These are phyloP conservation scores for Salvia sclarea DNA, from an alignment of 305 asterid genomes.

Conservation along the genomic window DNA sequence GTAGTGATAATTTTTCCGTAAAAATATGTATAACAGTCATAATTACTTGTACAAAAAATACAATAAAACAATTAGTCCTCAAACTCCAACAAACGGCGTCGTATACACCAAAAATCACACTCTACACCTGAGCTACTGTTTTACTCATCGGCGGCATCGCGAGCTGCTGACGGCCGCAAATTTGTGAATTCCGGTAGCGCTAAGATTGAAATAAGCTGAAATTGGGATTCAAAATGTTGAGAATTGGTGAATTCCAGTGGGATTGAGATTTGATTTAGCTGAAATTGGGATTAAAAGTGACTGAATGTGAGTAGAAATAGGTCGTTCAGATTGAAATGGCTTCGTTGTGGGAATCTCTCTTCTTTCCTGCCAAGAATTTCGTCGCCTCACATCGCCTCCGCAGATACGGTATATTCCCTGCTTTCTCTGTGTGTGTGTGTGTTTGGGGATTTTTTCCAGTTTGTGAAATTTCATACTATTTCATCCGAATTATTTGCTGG, in stretches of 20 bases:
- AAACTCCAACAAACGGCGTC: background rate
- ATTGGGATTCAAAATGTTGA: background rate
- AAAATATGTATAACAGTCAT: no score
- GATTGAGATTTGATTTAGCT: conserved; percentile 1
- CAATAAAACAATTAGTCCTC: no score
- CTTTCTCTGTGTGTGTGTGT: background rate
- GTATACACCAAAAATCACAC: background rate
- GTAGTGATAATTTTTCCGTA: no score
- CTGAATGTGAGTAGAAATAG: background rate
- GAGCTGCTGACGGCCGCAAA: background rate
- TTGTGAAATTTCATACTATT: background rate
- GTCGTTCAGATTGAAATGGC: conserved; percentile 36
- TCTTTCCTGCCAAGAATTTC: conserved; percentile 43
- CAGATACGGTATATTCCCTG: conserved; percentile 45
- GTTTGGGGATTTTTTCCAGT: background rate
- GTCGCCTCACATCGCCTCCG: conserved; percentile 46
- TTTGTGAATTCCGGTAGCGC: background rate
- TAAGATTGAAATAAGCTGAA: background rate
- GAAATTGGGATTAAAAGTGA: background rate
- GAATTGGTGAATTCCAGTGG: conserved; percentile 10
- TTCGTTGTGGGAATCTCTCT: conserved; percentile 52
- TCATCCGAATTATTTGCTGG: background rate
- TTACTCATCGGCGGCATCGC: background rate
- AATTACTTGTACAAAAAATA: no score
- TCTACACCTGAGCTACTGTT: background rate